Evolutionary conservation across 257 asterid genomes (phyloP), one percentile per base, ranked within the genome.

Genomic region (Gentiana straminea): DNA sequence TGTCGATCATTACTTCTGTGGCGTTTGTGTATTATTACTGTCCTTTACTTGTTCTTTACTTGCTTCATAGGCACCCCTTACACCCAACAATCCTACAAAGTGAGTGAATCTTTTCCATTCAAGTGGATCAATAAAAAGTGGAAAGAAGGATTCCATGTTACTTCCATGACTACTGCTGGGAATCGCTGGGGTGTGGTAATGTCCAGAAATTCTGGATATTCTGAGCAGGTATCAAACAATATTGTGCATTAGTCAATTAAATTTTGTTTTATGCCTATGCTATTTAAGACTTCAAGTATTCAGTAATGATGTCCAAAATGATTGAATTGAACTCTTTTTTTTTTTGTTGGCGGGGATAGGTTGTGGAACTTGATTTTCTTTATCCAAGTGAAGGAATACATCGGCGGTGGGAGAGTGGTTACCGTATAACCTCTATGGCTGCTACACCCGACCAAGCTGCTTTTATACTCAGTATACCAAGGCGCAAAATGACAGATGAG

Each of bases 111-210:
- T 3, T 91, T 91, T 69, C 98, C 98, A 4, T 91, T 91, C 77
- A 91, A 91, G 76, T 91, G 98, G 98, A 91, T 91, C 52, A 91
- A 87, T 65, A 91, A 91, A 61, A 91, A 91, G 66, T 91, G 98
- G 98, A 91, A 91, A 72, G 98, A 91, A 83, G 98, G 98, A 45
- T 91, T 91, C 67, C 98, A 91, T 62, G 98, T 87, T 46, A 91
- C 98, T 8, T 91, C 98, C 56, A 91, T 91, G 98, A 87, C 98
- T 36, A 91, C 98, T 52, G 98, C 98, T 65, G 98, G 96, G 65
- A 91, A 76, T 73, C 95, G 98, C 59, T 91, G 98, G 98, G 98
- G 95, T 62, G 98, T 91, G 58, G 98, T 91, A 51, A 91, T 91
- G 98, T 91, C 98, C 61, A 69, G 96, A 73, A 87, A 87, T 61